A percentile compares a stretch with the other conserved stretches of the same genome.
phyloP scores from a whole-genome alignment of 2,329 filamentous ascomycete genomes.

The Xylariaceae sp. region DNA sequence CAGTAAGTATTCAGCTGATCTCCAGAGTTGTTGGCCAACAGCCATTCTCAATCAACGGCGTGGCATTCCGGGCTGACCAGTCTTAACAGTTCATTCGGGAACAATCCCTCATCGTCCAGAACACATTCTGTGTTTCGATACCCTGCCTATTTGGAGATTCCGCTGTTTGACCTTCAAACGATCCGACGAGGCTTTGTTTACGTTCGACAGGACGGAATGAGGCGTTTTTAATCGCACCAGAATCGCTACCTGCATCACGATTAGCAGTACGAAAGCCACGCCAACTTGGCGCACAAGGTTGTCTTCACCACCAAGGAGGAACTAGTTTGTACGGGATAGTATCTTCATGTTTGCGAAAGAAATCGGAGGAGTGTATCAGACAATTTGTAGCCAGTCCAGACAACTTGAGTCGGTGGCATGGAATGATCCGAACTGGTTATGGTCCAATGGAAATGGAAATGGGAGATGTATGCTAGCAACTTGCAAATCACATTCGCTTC shows the following conservation, averaged over 20 bases:
- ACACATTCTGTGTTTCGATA: background rate
- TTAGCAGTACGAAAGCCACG: too few species aligned
- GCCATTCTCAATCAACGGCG: background rate
- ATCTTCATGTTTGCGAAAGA: too few species aligned
- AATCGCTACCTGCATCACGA: too few species aligned
- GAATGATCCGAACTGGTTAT: background rate
- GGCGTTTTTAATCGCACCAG: background rate
- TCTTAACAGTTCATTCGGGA: background rate
- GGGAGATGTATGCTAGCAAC: background rate
- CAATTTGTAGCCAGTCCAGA: too few species aligned
- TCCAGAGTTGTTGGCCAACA: background rate
- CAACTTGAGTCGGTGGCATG: too few species aligned
- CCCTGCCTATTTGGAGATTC: background rate
- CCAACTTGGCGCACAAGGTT: too few species aligned
- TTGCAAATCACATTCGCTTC: background rate
- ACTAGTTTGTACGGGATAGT: too few species aligned
- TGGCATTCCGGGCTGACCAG: background rate
- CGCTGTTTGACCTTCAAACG: background rate
- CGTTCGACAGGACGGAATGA: background rate
- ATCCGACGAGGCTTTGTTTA: background rate
- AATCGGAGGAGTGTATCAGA: too few species aligned
- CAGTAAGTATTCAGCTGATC: background rate
- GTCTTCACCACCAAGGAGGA: too few species aligned
- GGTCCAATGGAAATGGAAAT: constrained; percentile 6
- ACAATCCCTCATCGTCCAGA: background rate